Evolutionary conservation across 139 green algal genomes (phyloP), one percentile per base, ranked within the genome.

Genomic region (Microglena sp.): DNA sequence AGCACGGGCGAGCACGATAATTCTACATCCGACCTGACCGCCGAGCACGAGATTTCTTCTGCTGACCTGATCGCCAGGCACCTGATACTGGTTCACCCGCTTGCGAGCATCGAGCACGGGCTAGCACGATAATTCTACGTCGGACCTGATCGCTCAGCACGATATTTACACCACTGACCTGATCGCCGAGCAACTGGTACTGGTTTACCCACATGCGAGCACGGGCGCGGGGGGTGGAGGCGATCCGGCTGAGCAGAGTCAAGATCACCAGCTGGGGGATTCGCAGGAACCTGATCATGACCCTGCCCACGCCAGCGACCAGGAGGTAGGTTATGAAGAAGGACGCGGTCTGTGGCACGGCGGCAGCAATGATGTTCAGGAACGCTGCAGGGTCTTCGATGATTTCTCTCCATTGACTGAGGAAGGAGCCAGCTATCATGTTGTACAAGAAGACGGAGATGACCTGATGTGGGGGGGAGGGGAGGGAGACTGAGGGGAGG

Each of bases 261-360:
- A 66, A 66, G n/a, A 55, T 7, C 18, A 66, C 8, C 8, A 83
- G 64, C 55, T 36, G 55, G 11, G 50, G 6, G 18, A 71, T 34
- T 30, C 66, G 66, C 61, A 74, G 26, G 43, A 80, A 64, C 36
- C n/a, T 6, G 35, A 79, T 75, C 5, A 59, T 45, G 3, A 31
- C 55, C 34, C 46, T 64, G 18, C 40, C 40, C 40, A 24, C 40
- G 18, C 40, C 40, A 11, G 56, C 29, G 21, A 34, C 45, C 7
- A 71, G 35, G 8, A 72, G 33, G 64, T 66, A 83, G 36, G 65
- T 74, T 55, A 79, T 73, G 66, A 80, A 83, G 69, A 83, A 83
- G 34, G 77, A 74, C 0, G 69, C 54, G 53, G 33, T 67, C 28
- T 75, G 67, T n/a, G 77, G 77, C 33, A 79, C 69, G 46, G 77